Evolutionary conservation across 2,329 filamentous ascomycete genomes (phyloP).

Genomic region (Diatrype stigma): DNA sequence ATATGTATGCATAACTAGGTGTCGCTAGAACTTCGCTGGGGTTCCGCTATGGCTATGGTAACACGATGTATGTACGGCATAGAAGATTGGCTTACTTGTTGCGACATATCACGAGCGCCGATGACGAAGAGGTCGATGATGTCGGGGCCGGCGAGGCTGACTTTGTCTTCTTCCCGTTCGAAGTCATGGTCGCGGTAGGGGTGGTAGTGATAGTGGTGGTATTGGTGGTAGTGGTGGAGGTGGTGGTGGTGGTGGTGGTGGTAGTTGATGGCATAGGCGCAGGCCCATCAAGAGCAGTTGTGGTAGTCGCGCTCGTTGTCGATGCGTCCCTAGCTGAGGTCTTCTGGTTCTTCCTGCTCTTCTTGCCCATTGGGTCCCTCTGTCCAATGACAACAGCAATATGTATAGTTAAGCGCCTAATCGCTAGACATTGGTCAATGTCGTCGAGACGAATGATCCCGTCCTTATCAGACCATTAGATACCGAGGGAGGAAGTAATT

Average conservation of each 20-base stretch:
- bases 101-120: slow-evolving; percentile 58
- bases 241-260: slow-evolving; percentile 18
- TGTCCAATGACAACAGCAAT: too few relatives aligned
- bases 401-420: too few relatives aligned
- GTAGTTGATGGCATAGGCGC: slow-evolving; percentile 15
- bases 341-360: slow-evolving; percentile 42
- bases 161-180: slow-evolving; percentile 11
- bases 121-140: slow-evolving; percentile 31
- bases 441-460: too few relatives aligned
- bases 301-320: too few relatives aligned
- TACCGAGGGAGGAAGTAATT: too few relatives aligned
- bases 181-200: slow-evolving; percentile 3
- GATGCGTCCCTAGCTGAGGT: slow-evolving; percentile 22
- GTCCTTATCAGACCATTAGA: too few relatives aligned
- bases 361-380: slow-evolving; percentile 39
- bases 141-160: slow-evolving; percentile 7
- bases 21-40: too few relatives aligned
- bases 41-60: neutral
- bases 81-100: slow-evolving; percentile 55
- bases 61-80: too few relatives aligned
- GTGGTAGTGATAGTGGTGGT: slow-evolving; percentile 17
- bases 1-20: neutral
- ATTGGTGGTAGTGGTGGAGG: slow-evolving; percentile 12
- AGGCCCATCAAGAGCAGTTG: neutral
- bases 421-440: too few relatives aligned